A percentile compares a stretch with the other conserved stretches of the same genome.
Conservation (phyloP, 495 filamentous ascomycete species). For the Podospora sp. region DNA sequence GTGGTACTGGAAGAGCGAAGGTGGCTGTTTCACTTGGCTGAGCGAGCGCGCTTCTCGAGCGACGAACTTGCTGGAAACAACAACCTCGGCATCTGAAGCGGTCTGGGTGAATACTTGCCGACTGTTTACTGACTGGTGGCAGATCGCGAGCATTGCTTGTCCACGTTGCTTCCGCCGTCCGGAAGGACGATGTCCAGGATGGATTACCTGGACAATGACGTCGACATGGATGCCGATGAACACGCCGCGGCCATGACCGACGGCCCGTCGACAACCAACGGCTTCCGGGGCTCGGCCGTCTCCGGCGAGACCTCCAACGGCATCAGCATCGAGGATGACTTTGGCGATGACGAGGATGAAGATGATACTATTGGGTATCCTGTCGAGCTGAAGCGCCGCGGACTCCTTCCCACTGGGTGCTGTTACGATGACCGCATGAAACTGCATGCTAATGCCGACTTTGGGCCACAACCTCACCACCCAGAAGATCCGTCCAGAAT, state of each 20-base stretch:
- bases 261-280: conserved; percentile 40
- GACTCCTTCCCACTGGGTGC: conserved; percentile 65
- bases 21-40: neutral
- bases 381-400: conserved; percentile 28
- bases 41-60: neutral
- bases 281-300: conserved; percentile 31
- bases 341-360: conserved; percentile 35
- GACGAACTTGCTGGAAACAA: neutral
- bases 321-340: conserved; percentile 28
- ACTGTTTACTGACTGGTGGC: neutral
- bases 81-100: too few species aligned
- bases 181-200: conserved; percentile 28
- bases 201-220: conserved; percentile 35
- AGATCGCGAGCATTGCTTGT: neutral
- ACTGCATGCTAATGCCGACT: conserved; percentile 79
- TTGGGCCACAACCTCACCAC: conserved; percentile 70
- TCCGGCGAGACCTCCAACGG: conserved; percentile 33
- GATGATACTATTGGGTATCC: conserved; percentile 27
- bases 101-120: neutral
- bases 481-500: conserved; percentile 94
- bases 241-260: conserved; percentile 38
- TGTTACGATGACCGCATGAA: conserved; percentile 96
- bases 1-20: neutral
- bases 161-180: neutral
- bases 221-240: conserved; percentile 45